These are phyloP conservation scores for Strigomonas culicis DNA, from an alignment of 208 protist genomes.

Conservation along the genomic window DNA sequence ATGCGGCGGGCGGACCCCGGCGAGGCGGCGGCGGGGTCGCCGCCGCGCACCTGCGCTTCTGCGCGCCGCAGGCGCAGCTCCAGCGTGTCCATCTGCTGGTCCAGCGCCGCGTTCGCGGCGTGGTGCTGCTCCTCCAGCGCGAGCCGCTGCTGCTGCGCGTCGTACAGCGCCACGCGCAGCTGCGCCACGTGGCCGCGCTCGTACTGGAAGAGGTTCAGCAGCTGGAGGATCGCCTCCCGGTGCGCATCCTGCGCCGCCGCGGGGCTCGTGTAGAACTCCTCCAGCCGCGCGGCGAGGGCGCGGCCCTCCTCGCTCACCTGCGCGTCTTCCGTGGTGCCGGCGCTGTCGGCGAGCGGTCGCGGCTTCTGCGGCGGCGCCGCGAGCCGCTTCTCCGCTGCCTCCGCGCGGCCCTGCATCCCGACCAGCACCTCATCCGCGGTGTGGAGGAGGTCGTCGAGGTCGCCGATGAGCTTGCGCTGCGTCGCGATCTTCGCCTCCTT, in stretches of 20 bases:
- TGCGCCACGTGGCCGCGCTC: conserved; percentile 19
- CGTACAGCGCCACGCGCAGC: conserved; percentile 28
- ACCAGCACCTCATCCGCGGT: conserved; percentile 30
- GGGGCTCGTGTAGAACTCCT: background rate
- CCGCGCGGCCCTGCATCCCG: conserved; percentile 28
- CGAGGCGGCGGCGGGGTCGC: background rate
- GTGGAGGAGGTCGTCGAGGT: conserved; percentile 37
- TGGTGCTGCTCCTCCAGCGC: conserved; percentile 46
- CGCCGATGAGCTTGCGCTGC: conserved; percentile 29
- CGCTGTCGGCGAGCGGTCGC: background rate
- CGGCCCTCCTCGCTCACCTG: background rate
- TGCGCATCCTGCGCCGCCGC: conserved; percentile 15
- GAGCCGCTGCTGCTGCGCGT: conserved; percentile 44
- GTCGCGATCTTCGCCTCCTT: conserved; percentile 23
- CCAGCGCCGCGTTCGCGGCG: conserved; percentile 24
- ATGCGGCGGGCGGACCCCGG: conserved; percentile 2
- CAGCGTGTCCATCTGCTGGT: conserved; percentile 34
- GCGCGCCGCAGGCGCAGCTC: conserved; percentile 40
- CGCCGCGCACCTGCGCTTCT: conserved; percentile 6
- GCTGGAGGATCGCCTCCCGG: conserved; percentile 18
- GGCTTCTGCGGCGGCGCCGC: background rate
- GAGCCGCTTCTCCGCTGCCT: conserved; percentile 17
- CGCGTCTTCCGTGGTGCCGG: background rate
- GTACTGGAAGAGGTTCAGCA: conserved; percentile 19
- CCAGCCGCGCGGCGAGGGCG: background rate